Conservation (phyloP, 805 yeast species). For the Schwanniomyces polymorphus region DNA sequence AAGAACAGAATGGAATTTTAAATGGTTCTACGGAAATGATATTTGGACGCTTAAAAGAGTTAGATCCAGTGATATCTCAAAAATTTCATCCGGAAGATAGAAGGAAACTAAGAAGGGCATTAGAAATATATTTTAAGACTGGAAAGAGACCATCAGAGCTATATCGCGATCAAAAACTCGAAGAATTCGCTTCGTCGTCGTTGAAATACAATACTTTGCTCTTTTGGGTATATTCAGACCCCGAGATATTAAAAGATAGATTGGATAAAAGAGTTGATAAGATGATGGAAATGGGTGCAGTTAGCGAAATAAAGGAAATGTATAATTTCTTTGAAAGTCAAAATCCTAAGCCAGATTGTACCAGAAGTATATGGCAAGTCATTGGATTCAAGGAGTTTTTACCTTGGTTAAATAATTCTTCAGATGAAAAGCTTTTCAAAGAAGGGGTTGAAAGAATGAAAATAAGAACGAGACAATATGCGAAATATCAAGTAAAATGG, state of each 20-base stretch:
- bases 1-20: constrained; percentile 40
- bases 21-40: constrained; percentile 56
- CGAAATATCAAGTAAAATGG: constrained; percentile 89
- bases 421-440: constrained; percentile 22
- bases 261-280: constrained; percentile 79
- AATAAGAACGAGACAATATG: constrained; percentile 78
- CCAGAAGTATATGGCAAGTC: constrained; percentile 88
- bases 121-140: constrained; percentile 74
- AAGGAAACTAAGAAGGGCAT: constrained; percentile 73
- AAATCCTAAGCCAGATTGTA: constrained; percentile 47
- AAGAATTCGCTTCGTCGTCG: constrained; percentile 42
- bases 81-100: constrained; percentile 93
- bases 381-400: constrained; percentile 90
- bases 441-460: constrained; percentile 77
- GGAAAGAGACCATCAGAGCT: constrained; percentile 69
- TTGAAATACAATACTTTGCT: constrained; percentile 63
- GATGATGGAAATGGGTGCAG: constrained; percentile 73
- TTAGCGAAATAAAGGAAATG: constrained; percentile 65
- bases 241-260: constrained; percentile 54
- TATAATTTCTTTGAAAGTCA: constrained; percentile 42
- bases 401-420: constrained; percentile 52
- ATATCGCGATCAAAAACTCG: constrained; percentile 58
- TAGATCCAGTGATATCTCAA: constrained; percentile 71
- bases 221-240: constrained; percentile 80
- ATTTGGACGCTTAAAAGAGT: constrained; percentile 44